Conservation (phyloP, 805 yeast genomes). For the Sugiyamaella americana region DNA sequence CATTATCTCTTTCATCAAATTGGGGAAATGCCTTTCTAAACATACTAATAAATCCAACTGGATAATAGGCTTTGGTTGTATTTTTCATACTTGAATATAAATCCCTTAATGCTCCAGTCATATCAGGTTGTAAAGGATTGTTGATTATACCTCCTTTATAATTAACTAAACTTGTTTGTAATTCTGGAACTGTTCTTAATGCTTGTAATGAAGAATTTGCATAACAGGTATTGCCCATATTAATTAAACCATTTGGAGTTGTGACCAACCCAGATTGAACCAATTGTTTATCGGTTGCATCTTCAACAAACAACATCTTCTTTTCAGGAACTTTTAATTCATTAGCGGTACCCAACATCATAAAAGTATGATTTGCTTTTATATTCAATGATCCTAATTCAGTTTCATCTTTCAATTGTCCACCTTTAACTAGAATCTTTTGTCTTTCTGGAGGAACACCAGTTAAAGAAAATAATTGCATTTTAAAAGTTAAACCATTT, state of each 20-base stretch:
- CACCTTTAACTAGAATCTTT: conserved; percentile 82
- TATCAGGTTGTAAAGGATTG: conserved; percentile 25
- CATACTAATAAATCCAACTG: conserved; percentile 52
- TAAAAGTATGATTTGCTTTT: conserved; percentile 60
- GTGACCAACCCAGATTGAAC: conserved; percentile 32
- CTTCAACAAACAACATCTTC: conserved; percentile 61
- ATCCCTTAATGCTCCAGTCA: conserved; percentile 30
- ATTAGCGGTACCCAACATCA: conserved; percentile 92
- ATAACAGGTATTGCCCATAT: conserved; percentile 74
- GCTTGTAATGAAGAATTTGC: conserved; percentile 65
- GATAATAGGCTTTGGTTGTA: conserved; percentile 48
- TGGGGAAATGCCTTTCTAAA: conserved; percentile 71
- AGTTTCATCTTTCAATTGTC: conserved; percentile 73
- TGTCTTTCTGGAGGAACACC: conserved; percentile 85
- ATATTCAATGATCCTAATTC: conserved; percentile 47
- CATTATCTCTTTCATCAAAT: conserved; percentile 64
- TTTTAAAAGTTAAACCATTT: conserved; percentile 59
- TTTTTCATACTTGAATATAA: conserved; percentile 28
- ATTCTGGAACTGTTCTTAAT: conserved; percentile 43
- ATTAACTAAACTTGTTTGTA: conserved; percentile 40
- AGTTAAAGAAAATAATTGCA: conserved; percentile 64
- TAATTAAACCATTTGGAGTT: conserved; percentile 58
- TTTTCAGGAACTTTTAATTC: conserved; percentile 42
- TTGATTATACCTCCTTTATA: conserved; percentile 23
- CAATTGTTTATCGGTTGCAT: conserved; percentile 44